These are phyloP conservation scores for Boletus sp. DNA, from an alignment of 768 basidiomycete species.

Conservation along the genomic window DNA sequence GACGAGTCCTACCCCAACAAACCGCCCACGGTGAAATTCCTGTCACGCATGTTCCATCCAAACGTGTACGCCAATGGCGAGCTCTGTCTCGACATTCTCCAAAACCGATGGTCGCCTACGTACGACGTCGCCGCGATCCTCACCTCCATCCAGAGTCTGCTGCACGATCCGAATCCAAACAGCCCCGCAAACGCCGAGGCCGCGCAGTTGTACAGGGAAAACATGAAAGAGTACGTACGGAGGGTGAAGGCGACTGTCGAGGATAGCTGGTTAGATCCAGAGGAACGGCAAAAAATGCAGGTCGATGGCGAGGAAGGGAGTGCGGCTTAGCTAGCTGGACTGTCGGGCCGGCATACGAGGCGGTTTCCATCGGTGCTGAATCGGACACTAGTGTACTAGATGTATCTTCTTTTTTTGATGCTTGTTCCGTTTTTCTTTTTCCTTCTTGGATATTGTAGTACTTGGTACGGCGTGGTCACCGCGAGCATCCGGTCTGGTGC, in stretches of 20 bases:
- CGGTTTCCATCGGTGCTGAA: neutral
- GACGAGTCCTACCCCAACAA: slow-evolving; percentile 99
- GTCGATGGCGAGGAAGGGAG: slow-evolving; percentile 30
- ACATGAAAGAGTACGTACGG: slow-evolving; percentile 97
- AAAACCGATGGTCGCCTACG: slow-evolving; percentile 98
- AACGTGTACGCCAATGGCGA: slow-evolving; percentile 99
- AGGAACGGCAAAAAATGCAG: slow-evolving; percentile 61
- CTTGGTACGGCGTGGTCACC: no score
- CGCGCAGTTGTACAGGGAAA: slow-evolving; percentile 93
- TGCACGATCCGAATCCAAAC: slow-evolving; percentile 98
- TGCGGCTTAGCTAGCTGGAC: neutral
- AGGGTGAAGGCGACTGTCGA: slow-evolving; percentile 92
- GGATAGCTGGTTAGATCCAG: slow-evolving; percentile 88
- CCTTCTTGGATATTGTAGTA: slow-evolving; percentile 1
- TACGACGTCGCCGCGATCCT: slow-evolving; percentile 99
- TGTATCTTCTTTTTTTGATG: neutral
- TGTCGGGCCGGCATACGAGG: no score
- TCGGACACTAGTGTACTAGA: slow-evolving; percentile 6
- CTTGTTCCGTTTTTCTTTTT: neutral
- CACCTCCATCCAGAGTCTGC: slow-evolving; percentile 90
- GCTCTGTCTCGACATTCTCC: slow-evolving; percentile 96
- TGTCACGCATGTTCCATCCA: slow-evolving; percentile 98
- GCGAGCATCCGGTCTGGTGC: neutral
- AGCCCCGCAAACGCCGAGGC: slow-evolving; percentile 99
- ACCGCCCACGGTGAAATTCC: slow-evolving; percentile 95